Evolutionary conservation across 805 yeast species (phyloP).

Genomic region (Diddensiella caesifluorescens): DNA sequence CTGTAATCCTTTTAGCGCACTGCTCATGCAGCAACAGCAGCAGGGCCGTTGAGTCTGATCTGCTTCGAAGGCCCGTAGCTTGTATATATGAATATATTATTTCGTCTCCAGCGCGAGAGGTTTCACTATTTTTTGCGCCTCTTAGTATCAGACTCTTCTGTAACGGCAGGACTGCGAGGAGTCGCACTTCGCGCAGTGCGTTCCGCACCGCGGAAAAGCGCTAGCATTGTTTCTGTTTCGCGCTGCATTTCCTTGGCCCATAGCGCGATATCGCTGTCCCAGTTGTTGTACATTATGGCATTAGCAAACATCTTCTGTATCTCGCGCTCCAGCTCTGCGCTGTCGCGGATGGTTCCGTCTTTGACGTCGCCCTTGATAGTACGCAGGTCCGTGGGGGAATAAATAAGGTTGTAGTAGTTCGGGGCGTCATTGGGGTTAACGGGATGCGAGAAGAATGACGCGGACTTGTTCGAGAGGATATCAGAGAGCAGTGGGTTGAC

Average conservation of each 20-base stretch:
- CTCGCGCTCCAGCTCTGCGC: conserved; percentile 57
- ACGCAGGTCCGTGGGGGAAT: conserved; percentile 64
- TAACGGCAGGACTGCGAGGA: conserved; percentile 6
- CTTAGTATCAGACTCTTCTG: conserved; percentile 16
- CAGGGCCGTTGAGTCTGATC: conserved; percentile 11
- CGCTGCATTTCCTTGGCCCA: conserved; percentile 67
- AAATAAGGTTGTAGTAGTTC: conserved; percentile 55
- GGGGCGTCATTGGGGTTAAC: conserved; percentile 66
- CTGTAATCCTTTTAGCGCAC: conserved; percentile 20
- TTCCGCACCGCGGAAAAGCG: conserved; percentile 51
- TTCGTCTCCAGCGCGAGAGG: background rate
- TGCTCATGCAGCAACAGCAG: conserved; percentile 20
- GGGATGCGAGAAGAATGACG: conserved; percentile 68
- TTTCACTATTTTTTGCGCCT: conserved; percentile 16
- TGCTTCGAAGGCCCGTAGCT: background rate
- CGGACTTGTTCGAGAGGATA: conserved; percentile 63
- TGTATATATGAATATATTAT: background rate
- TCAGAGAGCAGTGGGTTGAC: conserved; percentile 59
- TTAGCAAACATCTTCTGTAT: conserved; percentile 75
- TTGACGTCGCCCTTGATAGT: conserved; percentile 54
- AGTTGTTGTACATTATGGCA: conserved; percentile 74
- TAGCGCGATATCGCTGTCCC: conserved; percentile 53
- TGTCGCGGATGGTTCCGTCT: conserved; percentile 47
- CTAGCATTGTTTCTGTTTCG: conserved; percentile 50
- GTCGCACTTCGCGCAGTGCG: conserved; percentile 19